Base-by-base conservation (phyloP, 2,329 filamentous ascomycete genomes). In the Triangularia verruculosa region DNA sequence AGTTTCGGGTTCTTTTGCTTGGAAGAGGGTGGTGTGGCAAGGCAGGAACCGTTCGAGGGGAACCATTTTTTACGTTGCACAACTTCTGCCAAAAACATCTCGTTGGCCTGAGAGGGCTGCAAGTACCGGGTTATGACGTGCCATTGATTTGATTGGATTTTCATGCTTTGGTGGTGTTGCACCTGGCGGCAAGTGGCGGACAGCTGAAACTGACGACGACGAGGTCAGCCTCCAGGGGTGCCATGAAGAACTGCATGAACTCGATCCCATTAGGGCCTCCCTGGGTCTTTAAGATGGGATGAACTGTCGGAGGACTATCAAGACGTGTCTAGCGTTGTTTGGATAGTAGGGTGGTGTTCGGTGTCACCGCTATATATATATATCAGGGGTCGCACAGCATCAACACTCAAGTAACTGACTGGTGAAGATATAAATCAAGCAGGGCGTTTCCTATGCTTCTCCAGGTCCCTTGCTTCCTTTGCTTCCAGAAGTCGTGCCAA, bases 111-210 rank as follows among this genome's bases (percentile, higher is more conserved):
- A 17, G 39, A 47, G 39, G 39, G 39, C 39, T 47, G 39, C 39
- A 47, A 47, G 39, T 27, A 8, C 53, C 61, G 24, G 54, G 57
- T 62, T 59, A 43, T 53, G 57, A 52, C 56, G 64, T 66, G 27
- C 43, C 66, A 66, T 64, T 62, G 59, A 57, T 68, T 68, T 68
- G 63, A 68, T 70, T 66, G 66, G 68, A 32, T 67, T 65, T 51
- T 65, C 53, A 65, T 67, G 66, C 66, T 61, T 59, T 56, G 24
- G 9, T 2, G 5, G n/a, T 24, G 51, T 54, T 28, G 22, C 32
- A 61, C 8, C 53, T 51, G 59, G 22, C 43, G n/a, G 4, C 62
- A 30, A 20, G 55, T 47, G 62, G 15, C 28, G 7, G 24, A 2
- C 63, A 61, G 22, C 57, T 67, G 65, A 20, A 39, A 4, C 25